Conservation (phyloP, 2,329 filamentous ascomycete species). For the Aspergillus japonicus region DNA sequence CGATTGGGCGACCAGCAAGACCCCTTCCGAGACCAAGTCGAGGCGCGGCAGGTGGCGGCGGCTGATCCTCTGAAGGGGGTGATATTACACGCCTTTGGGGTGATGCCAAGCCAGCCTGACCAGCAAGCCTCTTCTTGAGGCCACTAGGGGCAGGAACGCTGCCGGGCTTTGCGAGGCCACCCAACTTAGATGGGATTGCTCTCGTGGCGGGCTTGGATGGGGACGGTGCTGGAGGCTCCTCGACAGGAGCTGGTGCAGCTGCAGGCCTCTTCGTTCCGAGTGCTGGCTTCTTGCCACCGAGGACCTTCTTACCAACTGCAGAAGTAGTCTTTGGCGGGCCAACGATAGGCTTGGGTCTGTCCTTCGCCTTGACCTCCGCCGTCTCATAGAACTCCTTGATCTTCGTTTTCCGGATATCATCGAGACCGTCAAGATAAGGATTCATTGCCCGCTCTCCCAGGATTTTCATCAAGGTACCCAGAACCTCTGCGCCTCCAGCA, state of each 20-base stretch:
- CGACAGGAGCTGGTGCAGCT: conserved; percentile 49
- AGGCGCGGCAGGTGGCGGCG: conserved; percentile 40
- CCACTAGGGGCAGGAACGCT: conserved; percentile 42
- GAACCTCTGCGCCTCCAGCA: conserved; percentile 83
- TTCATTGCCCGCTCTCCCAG: conserved; percentile 96
- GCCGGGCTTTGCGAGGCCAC: conserved; percentile 39
- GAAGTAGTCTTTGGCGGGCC: conserved; percentile 59
- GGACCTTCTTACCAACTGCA: conserved; percentile 57
- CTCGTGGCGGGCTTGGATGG: conserved; percentile 44
- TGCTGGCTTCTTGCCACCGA: conserved; percentile 53
- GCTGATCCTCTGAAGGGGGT: conserved; percentile 47
- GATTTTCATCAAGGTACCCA: conserved; percentile 98
- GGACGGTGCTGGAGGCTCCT: conserved; percentile 55
- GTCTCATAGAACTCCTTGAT: conserved; percentile 88
- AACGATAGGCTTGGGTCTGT: conserved; percentile 77
- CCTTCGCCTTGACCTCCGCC: conserved; percentile 83
- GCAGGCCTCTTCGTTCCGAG: conserved; percentile 51
- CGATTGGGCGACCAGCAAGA: conserved; percentile 79
- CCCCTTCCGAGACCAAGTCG: conserved; percentile 70
- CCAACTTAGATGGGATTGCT: conserved; percentile 48
- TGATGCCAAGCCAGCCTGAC: conserved; percentile 41
- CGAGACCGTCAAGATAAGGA: conserved; percentile 82
- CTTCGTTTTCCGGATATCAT: conserved; percentile 93
- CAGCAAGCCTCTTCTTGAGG: conserved; percentile 44
- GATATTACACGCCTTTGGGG: conserved; percentile 46